Evolutionary conservation across 164 flowering plant genomes (phyloP), one percentile per base, ranked within the genome.

Genomic region (Akebia trifoliata): DNA sequence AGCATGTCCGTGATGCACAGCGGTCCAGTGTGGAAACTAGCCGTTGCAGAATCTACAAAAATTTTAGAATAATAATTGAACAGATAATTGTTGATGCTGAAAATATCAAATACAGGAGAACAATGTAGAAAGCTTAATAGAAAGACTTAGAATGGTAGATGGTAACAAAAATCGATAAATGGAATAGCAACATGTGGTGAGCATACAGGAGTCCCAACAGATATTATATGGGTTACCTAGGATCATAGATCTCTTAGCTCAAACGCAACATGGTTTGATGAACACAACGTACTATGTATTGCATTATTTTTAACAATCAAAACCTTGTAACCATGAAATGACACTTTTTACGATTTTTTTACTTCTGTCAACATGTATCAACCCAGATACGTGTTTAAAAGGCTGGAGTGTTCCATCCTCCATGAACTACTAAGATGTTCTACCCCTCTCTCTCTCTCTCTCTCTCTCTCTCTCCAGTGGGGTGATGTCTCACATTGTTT

Each of bases 1-100:
- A 76, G 75, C 84, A 77, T 50, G 96, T 90, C 21, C 99, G 86
- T 47, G 99, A 94, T 65, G 97, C 97, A 82, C 99, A 94, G 6
- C 84, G 90, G 65, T 94, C 99, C 64, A 94, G 69, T 47, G 96
- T 85, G 42, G 79, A 75, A 65, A 94, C 72, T 22, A 94, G 72
- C 46, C 95, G 80, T 46, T 78, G 75, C 60, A 94, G 45, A 66
- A 88, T 73, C 99, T 94, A 81, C 36, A 58, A 32, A 46, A 31
- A 54, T 26, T 31, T 21, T 26, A 37, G 32, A 51, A 15, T n/a
- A 29, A 31, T 29, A 48, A 59, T n/a, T 14, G 24, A 36, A 14
- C 29, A 46, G 3, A 60, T 15, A 10, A 51, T 4, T 3, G 26
- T 46, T 37, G 18, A 39, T 38, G 24, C 7, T 22, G 21, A 60